Evolutionary conservation across 2,329 filamentous ascomycete species (phyloP).

Genomic region (Cryphonectria parasitica): DNA sequence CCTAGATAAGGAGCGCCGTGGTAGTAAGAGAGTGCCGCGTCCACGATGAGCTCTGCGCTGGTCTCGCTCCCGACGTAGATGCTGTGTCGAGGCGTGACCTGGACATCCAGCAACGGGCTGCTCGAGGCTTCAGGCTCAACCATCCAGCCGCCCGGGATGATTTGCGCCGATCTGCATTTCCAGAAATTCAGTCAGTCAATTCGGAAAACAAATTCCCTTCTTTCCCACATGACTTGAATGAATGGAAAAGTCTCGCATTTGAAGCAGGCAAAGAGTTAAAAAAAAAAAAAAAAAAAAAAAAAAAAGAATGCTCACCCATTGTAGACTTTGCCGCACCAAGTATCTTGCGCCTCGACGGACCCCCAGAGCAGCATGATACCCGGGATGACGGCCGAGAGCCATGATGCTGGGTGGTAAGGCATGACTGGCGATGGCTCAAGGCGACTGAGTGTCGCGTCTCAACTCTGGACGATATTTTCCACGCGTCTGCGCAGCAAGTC

Average conservation of each 20-base stretch:
- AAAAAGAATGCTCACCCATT: conserved; percentile 39
- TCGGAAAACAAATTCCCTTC: too few relatives aligned
- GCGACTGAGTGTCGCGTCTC: not conserved
- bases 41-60: conserved; percentile 48
- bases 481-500: not conserved
- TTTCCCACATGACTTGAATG: too few relatives aligned
- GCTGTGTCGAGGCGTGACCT: conserved; percentile 50
- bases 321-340: conserved; percentile 54
- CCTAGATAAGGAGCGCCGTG: conserved; percentile 43
- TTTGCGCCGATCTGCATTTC: conserved; percentile 20
- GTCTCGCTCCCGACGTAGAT: conserved; percentile 49
- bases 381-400: conserved; percentile 17
- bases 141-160: conserved; percentile 23
- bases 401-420: conserved; percentile 3
- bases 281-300: not conserved
- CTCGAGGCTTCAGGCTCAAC: conserved; percentile 14
- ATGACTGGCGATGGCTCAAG: not conserved
- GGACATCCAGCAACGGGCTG: conserved; percentile 45
- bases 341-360: conserved; percentile 20
- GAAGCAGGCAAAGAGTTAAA: too few relatives aligned
- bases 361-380: conserved; percentile 2
- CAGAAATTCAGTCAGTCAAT: not conserved
- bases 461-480: not conserved
- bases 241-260: too few relatives aligned
- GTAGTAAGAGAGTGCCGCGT: conserved; percentile 47